A percentile compares a stretch with the other conserved stretches of the same genome.
Conservation (phyloP, 257 asterid genomes). For the Fraxinus anomala region DNA sequence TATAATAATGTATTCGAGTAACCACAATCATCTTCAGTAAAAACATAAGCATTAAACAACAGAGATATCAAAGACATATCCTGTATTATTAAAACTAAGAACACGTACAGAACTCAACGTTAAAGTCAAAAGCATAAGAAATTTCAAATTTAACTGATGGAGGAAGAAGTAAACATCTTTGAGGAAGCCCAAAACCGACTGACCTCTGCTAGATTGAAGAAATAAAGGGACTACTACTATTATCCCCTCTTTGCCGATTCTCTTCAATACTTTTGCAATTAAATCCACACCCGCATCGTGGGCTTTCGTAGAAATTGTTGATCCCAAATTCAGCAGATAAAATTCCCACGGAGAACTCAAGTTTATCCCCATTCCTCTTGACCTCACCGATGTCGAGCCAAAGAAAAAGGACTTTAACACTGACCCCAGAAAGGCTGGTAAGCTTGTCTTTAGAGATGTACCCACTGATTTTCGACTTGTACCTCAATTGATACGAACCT, state of each 20-base stretch:
- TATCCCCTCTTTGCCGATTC: background rate
- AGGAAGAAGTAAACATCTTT: constrained; percentile 13
- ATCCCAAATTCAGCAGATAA: constrained; percentile 58
- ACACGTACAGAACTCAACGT: background rate
- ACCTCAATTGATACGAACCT: constrained; percentile 66
- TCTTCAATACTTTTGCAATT: constrained; percentile 19
- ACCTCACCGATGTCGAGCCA: constrained; percentile 83
- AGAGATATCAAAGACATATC: background rate
- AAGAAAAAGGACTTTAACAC: constrained; percentile 59
- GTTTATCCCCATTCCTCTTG: constrained; percentile 35
- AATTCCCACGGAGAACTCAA: constrained; percentile 71
- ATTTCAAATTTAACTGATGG: constrained; percentile 3
- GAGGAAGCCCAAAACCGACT: too few relatives aligned
- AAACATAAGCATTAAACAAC: background rate
- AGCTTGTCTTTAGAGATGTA: constrained; percentile 49
- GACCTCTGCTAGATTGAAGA: background rate
- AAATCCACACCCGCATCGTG: constrained; percentile 85
- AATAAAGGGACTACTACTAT: background rate
- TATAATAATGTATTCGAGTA: background rate
- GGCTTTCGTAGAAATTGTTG: constrained; percentile 63
- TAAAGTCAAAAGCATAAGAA: background rate
- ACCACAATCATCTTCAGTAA: background rate
- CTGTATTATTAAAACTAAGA: background rate
- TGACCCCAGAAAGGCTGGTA: constrained; percentile 55
- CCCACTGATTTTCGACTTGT: constrained; percentile 64